Conservation (phyloP, 2,329 filamentous ascomycete species). For the Zalaria sp. region DNA sequence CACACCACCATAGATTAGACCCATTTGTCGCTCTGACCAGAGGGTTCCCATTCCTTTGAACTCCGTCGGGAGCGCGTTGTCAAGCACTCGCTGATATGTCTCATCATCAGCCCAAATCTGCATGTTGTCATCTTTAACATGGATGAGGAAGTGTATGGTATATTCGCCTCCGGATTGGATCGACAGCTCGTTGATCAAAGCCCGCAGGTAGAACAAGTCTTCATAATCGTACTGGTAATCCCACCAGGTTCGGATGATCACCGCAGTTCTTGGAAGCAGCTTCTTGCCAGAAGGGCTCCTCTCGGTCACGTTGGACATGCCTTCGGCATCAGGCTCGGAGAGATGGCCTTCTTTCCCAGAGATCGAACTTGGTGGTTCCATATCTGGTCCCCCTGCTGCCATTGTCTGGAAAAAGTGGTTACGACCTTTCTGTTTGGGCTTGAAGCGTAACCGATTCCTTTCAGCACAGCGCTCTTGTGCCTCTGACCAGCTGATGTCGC, state of each 20-base stretch:
- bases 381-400: constrained; percentile 15
- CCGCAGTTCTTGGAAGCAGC: constrained; percentile 48
- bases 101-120: constrained; percentile 71
- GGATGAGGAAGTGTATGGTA: constrained; percentile 66
- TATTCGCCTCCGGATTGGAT: constrained; percentile 72
- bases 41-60: constrained; percentile 38
- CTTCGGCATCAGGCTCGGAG: background rate
- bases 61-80: constrained; percentile 31
- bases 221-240: constrained; percentile 67
- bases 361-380: background rate
- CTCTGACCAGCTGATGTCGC: constrained; percentile 63
- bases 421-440: constrained; percentile 18
- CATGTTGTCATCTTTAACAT: constrained; percentile 65
- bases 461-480: constrained; percentile 60
- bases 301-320: constrained; percentile 4
- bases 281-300: constrained; percentile 12
- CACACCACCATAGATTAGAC: constrained; percentile 37
- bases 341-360: background rate
- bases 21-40: constrained; percentile 39
- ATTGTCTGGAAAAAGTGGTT: constrained; percentile 27
- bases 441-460: constrained; percentile 58
- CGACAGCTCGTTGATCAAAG: constrained; percentile 65
- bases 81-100: constrained; percentile 53
- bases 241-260: constrained; percentile 73
- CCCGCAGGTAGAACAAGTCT: constrained; percentile 68